phyloP scores from a whole-genome alignment of 495 filamentous ascomycete genomes.

The Talaromyces borbonicus region DNA sequence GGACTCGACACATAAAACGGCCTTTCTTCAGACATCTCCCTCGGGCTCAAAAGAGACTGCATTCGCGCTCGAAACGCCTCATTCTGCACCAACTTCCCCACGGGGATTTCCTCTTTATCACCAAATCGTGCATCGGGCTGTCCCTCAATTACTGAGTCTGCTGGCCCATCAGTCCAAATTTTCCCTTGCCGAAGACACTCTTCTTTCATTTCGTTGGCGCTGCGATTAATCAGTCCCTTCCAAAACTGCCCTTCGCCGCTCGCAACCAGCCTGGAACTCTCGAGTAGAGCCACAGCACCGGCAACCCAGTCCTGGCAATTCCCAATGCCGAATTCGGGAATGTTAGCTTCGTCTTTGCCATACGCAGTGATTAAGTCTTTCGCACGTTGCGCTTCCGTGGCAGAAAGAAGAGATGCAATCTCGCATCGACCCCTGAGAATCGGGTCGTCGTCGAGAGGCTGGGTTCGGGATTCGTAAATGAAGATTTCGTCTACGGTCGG shows the following conservation, averaged over 20 bases:
- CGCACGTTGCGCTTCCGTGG: background rate
- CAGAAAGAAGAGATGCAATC: conserved; percentile 8
- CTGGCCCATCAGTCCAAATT: conserved; percentile 9
- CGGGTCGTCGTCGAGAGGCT: conserved; percentile 15
- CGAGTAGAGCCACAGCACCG: conserved; percentile 8
- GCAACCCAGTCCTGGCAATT: conserved; percentile 16
- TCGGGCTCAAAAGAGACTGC: conserved; percentile 6
- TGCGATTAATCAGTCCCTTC: conserved; percentile 12
- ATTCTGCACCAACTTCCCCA: conserved; percentile 12
- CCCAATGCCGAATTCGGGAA: conserved; percentile 13
- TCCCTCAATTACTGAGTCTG: conserved; percentile 9
- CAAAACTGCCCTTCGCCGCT: conserved; percentile 12
- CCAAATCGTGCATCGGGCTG: conserved; percentile 11
- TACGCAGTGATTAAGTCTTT: conserved; percentile 1
- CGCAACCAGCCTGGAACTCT: conserved; percentile 2
- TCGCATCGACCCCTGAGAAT: conserved; percentile 14
- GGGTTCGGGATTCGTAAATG: conserved; percentile 17
- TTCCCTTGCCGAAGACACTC: conserved; percentile 6
- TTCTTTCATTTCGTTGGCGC: conserved; percentile 10
- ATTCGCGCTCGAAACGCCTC: conserved; percentile 2
- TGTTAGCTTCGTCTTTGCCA: conserved; percentile 11
- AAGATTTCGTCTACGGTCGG: conserved; percentile 10
- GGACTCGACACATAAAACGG: conserved; percentile 16
- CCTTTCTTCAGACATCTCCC: background rate
- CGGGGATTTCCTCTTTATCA: conserved; percentile 3